A percentile compares a stretch with the other conserved stretches of the same genome.
Evolutionary conservation across 352 stramenopile genomes (phyloP).

Genomic region (Globisporangium cystogenes): DNA sequence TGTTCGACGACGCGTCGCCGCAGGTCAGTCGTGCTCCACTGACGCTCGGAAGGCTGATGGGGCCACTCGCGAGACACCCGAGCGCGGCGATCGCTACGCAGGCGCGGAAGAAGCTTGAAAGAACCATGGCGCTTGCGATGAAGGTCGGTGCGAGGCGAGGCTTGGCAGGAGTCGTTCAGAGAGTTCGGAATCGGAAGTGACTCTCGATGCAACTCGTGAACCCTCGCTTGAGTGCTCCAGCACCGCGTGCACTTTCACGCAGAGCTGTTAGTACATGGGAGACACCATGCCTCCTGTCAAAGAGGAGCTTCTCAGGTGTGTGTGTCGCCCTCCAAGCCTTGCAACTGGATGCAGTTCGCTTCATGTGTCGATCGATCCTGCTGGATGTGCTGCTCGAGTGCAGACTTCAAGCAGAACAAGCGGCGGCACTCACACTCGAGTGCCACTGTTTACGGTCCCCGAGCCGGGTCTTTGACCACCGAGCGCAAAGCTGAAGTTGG

Average conservation of each 20-base stretch:
- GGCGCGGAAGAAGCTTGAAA: background rate
- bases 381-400: background rate
- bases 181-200: background rate
- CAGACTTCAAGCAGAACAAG: background rate
- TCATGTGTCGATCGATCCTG: background rate
- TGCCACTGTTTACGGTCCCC: background rate
- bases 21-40: background rate
- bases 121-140: background rate
- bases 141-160: background rate
- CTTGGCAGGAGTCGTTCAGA: background rate
- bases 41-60: background rate
- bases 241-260: background rate
- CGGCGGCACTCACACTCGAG: background rate
- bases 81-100: background rate
- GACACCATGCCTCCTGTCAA: no score
- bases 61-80: background rate
- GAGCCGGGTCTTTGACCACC: constrained; percentile 25
- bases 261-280: no score
- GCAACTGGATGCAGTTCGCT: no score
- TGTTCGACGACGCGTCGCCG: background rate
- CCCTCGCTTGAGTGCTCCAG: background rate
- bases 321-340: no score
- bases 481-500: no score
- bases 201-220: background rate
- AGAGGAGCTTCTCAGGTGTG: no score